Evolutionary conservation across 116 monocot species (phyloP).

Genomic region (Cymodocea nodosa): DNA sequence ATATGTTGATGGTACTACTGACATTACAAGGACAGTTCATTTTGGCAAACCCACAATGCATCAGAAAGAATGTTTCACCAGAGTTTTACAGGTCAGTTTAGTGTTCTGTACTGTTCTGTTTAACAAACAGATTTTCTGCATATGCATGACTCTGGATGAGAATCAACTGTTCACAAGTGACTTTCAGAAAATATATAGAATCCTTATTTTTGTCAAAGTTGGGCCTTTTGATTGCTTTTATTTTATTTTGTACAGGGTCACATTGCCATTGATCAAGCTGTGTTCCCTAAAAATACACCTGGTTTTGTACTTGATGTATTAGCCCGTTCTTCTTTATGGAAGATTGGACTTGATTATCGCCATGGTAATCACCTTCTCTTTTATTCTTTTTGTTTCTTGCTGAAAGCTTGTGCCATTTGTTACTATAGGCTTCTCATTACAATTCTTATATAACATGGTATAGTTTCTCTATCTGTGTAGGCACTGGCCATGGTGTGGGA

Average conservation of each 20-base stretch:
- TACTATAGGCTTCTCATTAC: background rate
- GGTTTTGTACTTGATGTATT: conserved; percentile 94
- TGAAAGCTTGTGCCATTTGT: background rate
- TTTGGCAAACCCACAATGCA: conserved; percentile 74
- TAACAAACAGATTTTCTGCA: too few relatives aligned
- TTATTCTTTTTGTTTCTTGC: background rate
- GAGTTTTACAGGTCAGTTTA: conserved; percentile 66
- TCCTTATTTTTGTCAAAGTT: background rate
- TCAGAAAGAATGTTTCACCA: conserved; percentile 92
- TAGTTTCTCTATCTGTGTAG: conserved; percentile 28
- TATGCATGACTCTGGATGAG: too few relatives aligned
- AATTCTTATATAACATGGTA: background rate
- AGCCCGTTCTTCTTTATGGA: conserved; percentile 81
- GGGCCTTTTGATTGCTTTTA: background rate
- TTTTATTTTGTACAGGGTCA: conserved; percentile 47
- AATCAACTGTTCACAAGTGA: too few relatives aligned
- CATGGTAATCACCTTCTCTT: conserved; percentile 43
- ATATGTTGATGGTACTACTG: conserved; percentile 90
- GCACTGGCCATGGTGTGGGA: conserved; percentile 97
- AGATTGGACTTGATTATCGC: conserved; percentile 92
- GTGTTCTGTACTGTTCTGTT: too few relatives aligned
- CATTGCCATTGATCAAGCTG: conserved; percentile 85
- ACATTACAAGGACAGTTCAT: conserved; percentile 92
- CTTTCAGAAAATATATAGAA: too few relatives aligned
- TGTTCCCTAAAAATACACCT: conserved; percentile 87